Percentiles rank a stretch among this genome's conserved stretches.
Conservation (phyloP, 768 basidiomycete species). For the Clavulina sp. region DNA sequence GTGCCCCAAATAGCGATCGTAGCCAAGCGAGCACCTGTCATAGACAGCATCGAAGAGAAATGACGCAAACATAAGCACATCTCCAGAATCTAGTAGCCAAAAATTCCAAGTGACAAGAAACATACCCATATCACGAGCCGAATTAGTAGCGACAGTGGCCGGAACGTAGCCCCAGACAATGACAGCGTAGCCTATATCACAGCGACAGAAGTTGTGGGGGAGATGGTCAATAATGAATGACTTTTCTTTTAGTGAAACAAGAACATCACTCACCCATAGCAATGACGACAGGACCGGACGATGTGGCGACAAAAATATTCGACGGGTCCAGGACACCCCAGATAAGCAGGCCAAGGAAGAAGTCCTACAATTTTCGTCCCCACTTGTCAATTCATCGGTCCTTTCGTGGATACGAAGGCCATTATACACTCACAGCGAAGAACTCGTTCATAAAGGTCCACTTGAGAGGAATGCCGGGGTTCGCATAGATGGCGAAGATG, state of each 20-base stretch:
- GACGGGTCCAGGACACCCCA: slow-evolving; percentile 2
- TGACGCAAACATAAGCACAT: no score
- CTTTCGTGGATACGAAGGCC: not conserved
- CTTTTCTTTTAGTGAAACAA: no score
- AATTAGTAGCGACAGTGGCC: slow-evolving; percentile 1
- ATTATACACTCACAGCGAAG: not conserved
- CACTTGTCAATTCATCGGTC: not conserved
- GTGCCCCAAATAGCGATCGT: slow-evolving; percentile 3
- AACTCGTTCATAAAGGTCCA: slow-evolving; percentile 5
- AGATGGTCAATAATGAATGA: no score
- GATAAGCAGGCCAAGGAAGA: not conserved
- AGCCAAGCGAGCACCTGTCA: slow-evolving; percentile 2
- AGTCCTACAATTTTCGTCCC: not conserved
- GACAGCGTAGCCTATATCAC: slow-evolving; percentile 1
- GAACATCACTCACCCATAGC: no score
- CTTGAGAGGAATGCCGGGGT: not conserved
- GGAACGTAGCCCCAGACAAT: slow-evolving; percentile 1
- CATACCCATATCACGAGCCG: slow-evolving; percentile 4
- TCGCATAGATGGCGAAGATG: slow-evolving; percentile 3
- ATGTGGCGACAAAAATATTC: not conserved
- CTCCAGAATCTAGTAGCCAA: no score
- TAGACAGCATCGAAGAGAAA: no score
- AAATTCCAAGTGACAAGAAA: no score
- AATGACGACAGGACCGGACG: not conserved
- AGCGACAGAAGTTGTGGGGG: no score